Conservation (phyloP, 805 yeast genomes). For the Myxozyma melibiosi region DNA sequence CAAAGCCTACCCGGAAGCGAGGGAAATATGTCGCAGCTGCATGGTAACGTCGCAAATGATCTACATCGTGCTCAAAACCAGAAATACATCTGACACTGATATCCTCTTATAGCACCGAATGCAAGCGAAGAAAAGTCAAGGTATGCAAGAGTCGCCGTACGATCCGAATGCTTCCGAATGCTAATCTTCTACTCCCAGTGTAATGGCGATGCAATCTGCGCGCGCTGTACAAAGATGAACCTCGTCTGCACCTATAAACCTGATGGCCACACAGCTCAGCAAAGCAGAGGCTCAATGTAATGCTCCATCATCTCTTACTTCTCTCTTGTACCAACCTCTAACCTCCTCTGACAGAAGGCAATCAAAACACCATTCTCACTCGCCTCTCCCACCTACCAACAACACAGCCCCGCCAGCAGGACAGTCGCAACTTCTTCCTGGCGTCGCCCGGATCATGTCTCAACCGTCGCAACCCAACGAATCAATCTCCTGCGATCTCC, state of each 20-base stretch:
- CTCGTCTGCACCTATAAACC: conserved; percentile 31
- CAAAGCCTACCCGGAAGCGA: conserved; percentile 7
- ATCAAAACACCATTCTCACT: no score
- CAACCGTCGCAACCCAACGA: not conserved
- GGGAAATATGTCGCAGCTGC: conserved; percentile 31
- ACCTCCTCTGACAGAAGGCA: no score
- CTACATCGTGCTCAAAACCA: not conserved
- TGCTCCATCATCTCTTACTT: no score
- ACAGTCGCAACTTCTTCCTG: not conserved
- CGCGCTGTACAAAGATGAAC: conserved; percentile 31
- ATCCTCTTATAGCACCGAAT: conserved; percentile 23
- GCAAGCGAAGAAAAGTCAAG: conserved; percentile 36
- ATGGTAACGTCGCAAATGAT: conserved; percentile 12
- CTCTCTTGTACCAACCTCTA: no score
- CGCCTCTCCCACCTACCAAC: not conserved
- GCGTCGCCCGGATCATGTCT: not conserved
- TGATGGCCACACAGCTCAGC: conserved; percentile 2
- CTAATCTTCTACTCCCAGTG: conserved; percentile 27
- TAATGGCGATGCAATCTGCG: conserved; percentile 35
- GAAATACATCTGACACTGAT: not conserved
- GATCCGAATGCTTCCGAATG: no score
- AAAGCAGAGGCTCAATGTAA: not conserved
- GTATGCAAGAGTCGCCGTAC: no score
- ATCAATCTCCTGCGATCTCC: not conserved
- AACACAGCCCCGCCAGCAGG: not conserved